Conservation (phyloP, 140 eudicot genomes). For the Stevia rebaudiana region DNA sequence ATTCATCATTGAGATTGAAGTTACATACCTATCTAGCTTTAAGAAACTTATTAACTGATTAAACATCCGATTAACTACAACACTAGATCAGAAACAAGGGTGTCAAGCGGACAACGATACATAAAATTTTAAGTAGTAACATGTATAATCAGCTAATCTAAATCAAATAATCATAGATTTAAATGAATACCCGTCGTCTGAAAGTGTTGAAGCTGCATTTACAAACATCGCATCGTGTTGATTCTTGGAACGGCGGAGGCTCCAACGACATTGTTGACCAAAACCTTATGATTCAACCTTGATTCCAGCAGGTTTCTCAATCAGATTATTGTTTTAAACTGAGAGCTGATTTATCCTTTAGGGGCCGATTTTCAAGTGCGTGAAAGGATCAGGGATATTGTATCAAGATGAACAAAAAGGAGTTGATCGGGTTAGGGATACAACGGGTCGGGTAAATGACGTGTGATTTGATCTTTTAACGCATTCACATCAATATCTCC, state of each 20-base stretch:
- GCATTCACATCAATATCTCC: too few relatives aligned
- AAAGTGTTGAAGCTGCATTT: slow-evolving; percentile 97
- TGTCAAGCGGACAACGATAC: not conserved
- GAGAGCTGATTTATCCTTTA: slow-evolving; percentile 11
- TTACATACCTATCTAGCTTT: not conserved
- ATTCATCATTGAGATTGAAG: not conserved
- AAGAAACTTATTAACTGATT: not conserved
- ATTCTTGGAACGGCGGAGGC: slow-evolving; percentile 92
- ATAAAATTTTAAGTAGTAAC: not conserved
- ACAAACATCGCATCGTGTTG: slow-evolving; percentile 88
- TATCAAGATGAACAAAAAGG: not conserved
- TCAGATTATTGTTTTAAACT: slow-evolving; percentile 9
- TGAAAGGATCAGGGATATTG: slow-evolving; percentile 7
- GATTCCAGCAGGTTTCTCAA: not conserved
- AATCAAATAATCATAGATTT: not conserved
- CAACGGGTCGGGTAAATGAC: too few relatives aligned
- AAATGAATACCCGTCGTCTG: slow-evolving; percentile 72
- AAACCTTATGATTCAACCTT: slow-evolving; percentile 9
- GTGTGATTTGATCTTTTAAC: too few relatives aligned
- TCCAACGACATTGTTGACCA: slow-evolving; percentile 44
- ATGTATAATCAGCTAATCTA: not conserved
- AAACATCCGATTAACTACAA: not conserved
- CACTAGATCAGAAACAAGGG: slow-evolving; percentile 7
- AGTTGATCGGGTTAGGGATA: not conserved
- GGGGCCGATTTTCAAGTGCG: slow-evolving; percentile 10